A percentile compares a stretch with the other conserved stretches of the same genome.
Evolutionary conservation across 805 yeast species (phyloP).

Genomic region (Cyberlindnera nakhonratchasimensis): DNA sequence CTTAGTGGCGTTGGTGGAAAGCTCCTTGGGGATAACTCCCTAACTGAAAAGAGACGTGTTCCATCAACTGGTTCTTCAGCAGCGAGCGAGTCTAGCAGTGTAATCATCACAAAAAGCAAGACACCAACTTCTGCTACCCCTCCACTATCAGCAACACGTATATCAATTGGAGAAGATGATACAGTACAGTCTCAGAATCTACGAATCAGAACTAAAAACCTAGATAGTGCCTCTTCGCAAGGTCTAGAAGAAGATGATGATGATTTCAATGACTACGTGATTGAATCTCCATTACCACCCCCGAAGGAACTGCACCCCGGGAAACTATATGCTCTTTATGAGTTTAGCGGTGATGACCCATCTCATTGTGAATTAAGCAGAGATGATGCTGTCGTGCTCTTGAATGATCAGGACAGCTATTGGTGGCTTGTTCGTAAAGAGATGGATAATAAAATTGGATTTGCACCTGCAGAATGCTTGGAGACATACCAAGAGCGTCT

Average conservation of each 20-base stretch:
- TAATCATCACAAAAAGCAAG: conserved; percentile 13
- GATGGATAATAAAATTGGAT: conserved; percentile 72
- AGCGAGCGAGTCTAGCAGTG: conserved; percentile 24
- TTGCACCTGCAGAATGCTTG: conserved; percentile 93
- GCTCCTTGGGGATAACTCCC: conserved; percentile 21
- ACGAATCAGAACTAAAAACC: conserved; percentile 21
- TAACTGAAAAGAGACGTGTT: conserved; percentile 23
- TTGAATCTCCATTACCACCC: conserved; percentile 45
- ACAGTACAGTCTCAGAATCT: conserved; percentile 7
- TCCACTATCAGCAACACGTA: too few species aligned
- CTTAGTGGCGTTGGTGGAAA: conserved; percentile 18
- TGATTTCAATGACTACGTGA: conserved; percentile 41
- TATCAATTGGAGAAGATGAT: too few species aligned
- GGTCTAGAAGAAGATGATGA: conserved; percentile 34
- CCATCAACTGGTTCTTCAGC: conserved; percentile 20
- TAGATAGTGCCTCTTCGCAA: too few species aligned
- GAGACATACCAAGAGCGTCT: conserved; percentile 89
- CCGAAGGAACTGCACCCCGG: conserved; percentile 81
- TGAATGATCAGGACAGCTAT: conserved; percentile 88
- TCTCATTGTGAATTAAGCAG: conserved; percentile 79
- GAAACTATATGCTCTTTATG: conserved; percentile 79
- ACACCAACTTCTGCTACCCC: too few species aligned
- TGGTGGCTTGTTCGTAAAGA: conserved; percentile 87
- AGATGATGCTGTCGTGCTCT: conserved; percentile 76
- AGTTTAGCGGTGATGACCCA: conserved; percentile 88